Percentiles rank a stretch among this genome's conserved stretches.
Evolutionary conservation across 2,329 filamentous ascomycete genomes (phyloP).

Genomic region (Neonectria faginata): DNA sequence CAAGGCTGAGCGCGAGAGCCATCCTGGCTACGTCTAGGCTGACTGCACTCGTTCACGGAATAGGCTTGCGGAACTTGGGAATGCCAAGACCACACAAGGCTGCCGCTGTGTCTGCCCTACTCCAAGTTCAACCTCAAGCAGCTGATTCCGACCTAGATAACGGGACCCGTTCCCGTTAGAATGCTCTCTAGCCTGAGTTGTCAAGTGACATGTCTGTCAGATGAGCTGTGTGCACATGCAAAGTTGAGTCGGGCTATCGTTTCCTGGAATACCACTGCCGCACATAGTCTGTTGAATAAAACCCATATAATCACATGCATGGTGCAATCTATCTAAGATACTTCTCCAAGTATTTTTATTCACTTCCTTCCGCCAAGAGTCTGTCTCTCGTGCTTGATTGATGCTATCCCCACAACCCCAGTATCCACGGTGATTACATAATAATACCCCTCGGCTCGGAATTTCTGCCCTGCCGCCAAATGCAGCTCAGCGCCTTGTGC

Average conservation of each 20-base stretch:
- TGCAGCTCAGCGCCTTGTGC: slow-evolving; percentile 24
- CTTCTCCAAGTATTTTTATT: too few species aligned
- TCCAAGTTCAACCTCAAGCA: not conserved
- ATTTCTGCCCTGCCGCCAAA: slow-evolving; percentile 21
- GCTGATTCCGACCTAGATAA: not conserved
- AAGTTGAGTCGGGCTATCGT: not conserved
- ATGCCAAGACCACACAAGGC: slow-evolving; percentile 10
- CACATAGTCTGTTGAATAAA: not conserved
- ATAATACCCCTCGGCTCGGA: slow-evolving; percentile 14
- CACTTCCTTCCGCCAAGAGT: not conserved
- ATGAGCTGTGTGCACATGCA: not conserved
- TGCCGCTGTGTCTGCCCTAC: slow-evolving; percentile 9
- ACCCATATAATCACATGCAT: not conserved
- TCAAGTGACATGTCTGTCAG: not conserved
- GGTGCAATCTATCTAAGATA: too few species aligned
- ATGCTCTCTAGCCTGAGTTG: slow-evolving; percentile 1
- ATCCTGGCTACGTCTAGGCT: slow-evolving; percentile 2
- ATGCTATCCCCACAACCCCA: not conserved
- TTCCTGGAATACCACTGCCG: not conserved
- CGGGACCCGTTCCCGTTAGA: not conserved
- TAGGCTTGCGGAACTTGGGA: not conserved
- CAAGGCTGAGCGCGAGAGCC: slow-evolving; percentile 7
- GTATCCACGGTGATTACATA: slow-evolving; percentile 20
- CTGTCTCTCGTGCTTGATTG: not conserved
- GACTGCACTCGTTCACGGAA: not conserved